Percentiles rank a stretch among this genome's conserved stretches.
Conservation (phyloP, 805 yeast species). For the Barnettozyma populi region DNA sequence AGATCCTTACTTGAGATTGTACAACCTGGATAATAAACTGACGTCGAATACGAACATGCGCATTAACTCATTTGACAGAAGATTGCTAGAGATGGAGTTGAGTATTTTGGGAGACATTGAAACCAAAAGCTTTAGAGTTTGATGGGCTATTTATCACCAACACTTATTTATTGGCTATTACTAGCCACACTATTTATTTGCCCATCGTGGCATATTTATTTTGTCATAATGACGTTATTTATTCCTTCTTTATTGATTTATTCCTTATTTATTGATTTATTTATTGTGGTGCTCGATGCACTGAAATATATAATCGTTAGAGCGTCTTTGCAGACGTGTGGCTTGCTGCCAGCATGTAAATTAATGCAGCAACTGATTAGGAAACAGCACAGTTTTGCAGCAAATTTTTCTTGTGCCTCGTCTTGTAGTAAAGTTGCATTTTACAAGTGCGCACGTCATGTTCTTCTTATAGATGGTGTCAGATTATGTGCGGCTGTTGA, state of each 20-base stretch:
- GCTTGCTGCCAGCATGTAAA: not conserved
- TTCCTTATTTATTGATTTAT: no score
- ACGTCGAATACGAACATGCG: not conserved
- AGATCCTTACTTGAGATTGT: constrained; percentile 10
- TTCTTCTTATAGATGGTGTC: not conserved
- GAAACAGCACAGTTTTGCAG: no score
- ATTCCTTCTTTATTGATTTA: no score
- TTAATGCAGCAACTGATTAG: not conserved
- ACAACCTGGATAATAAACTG: constrained; percentile 5
- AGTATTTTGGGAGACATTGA: constrained; percentile 18
- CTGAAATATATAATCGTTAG: not conserved
- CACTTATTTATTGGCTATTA: not conserved
- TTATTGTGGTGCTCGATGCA: not conserved
- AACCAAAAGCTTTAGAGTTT: constrained; percentile 5
- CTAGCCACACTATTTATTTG: not conserved
- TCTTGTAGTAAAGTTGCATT: no score
- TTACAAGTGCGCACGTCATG: no score
- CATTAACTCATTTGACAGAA: constrained; percentile 8
- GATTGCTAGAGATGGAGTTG: constrained; percentile 18
- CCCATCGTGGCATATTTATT: not conserved
- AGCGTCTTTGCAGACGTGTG: not conserved
- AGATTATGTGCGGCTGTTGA: no score
- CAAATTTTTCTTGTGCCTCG: no score
- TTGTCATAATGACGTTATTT: not conserved
- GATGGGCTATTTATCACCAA: constrained; percentile 2